These are phyloP conservation scores for Dothidotthia symphoricarpi DNA, from an alignment of 2,329 filamentous ascomycete genomes.

Conservation along the genomic window DNA sequence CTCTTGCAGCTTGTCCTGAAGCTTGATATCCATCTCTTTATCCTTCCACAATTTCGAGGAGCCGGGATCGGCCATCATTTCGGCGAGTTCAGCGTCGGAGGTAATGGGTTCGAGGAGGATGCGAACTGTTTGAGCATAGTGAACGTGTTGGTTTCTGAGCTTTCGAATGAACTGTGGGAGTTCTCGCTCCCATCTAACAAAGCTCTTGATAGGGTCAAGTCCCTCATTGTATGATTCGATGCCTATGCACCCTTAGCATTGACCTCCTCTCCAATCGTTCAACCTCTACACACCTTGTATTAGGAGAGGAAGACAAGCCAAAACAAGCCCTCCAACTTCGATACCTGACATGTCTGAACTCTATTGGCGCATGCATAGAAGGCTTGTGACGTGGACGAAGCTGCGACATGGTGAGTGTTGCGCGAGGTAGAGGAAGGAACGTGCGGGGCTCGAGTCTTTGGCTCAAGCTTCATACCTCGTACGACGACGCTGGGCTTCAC, in stretches of 20 bases:
- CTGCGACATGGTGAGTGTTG: slow-evolving; percentile 13
- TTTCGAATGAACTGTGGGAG: slow-evolving; percentile 39
- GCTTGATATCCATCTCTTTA: slow-evolving; percentile 24
- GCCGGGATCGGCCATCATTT: slow-evolving; percentile 36
- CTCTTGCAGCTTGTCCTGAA: slow-evolving; percentile 36
- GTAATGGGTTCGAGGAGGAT: slow-evolving; percentile 40
- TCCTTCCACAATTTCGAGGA: slow-evolving; percentile 36
- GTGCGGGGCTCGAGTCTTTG: slow-evolving; percentile 12
- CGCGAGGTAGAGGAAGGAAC: slow-evolving; percentile 4
- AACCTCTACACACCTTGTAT: slow-evolving; percentile 27
- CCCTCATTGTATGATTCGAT: slow-evolving; percentile 43
- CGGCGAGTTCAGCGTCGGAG: slow-evolving; percentile 35
- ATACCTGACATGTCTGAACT: slow-evolving; percentile 30
- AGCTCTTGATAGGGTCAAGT: slow-evolving; percentile 41
- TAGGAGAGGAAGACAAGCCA: slow-evolving; percentile 42
- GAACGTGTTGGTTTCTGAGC: slow-evolving; percentile 39
- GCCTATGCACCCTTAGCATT: slow-evolving; percentile 11
- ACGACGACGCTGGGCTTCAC: too few species aligned
- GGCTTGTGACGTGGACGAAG: background rate
- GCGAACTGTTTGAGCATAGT: slow-evolving; percentile 38
- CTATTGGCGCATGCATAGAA: background rate
- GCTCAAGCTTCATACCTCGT: slow-evolving; percentile 1
- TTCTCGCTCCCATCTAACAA: slow-evolving; percentile 38
- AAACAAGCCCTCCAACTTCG: slow-evolving; percentile 34
- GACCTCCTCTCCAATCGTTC: slow-evolving; percentile 1